These are phyloP conservation scores for Eimeria acervulina DNA, from an alignment of 169 alveolate species.

Conservation along the genomic window DNA sequence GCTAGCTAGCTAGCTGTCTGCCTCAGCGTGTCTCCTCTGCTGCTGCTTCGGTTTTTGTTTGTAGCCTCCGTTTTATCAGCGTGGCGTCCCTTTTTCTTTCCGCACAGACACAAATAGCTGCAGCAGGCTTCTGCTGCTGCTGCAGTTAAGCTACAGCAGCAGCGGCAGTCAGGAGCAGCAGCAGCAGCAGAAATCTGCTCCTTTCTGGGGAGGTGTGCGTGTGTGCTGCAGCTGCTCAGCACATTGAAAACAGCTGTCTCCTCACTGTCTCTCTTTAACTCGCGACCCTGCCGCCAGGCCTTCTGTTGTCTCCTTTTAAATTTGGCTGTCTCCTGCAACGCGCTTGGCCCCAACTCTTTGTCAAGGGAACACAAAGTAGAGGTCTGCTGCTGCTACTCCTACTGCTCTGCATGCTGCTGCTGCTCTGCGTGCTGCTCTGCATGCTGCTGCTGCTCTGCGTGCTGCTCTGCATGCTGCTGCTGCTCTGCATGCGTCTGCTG, in stretches of 20 bases:
- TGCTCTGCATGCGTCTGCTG: constrained; percentile 1
- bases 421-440: background rate
- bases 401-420: constrained; percentile 51
- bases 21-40: background rate
- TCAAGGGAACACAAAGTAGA: background rate
- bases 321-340: constrained; percentile 38
- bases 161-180: background rate
- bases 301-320: constrained; percentile 21
- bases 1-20: constrained; percentile 11
- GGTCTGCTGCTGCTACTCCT: constrained; percentile 43
- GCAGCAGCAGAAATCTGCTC: background rate
- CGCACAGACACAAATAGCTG: no score
- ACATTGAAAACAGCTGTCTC: background rate
- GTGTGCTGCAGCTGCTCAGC: constrained; percentile 1
- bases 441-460: background rate
- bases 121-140: background rate
- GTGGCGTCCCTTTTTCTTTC: no score
- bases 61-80: no score
- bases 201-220: background rate
- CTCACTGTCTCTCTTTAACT: background rate
- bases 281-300: constrained; percentile 58
- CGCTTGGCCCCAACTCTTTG: constrained; percentile 19
- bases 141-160: no score
- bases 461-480: background rate
- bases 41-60: background rate